Evolutionary conservation across 2,329 filamentous ascomycete genomes (phyloP).

Genomic region (Fusarium albosuccineum): DNA sequence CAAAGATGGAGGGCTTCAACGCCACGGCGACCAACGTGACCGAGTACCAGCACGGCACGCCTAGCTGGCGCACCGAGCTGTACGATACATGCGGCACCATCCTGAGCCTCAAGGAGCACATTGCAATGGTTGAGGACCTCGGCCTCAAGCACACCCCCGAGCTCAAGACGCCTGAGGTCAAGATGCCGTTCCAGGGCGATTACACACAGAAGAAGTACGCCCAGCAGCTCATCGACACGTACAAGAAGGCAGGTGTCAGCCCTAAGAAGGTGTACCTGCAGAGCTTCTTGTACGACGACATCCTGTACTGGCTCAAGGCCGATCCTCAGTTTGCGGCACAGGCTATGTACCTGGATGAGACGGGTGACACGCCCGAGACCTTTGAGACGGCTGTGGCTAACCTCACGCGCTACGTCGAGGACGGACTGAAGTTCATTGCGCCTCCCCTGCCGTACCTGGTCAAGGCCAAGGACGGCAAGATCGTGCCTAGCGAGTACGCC

Average conservation of each 20-base stretch:
- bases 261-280: slow-evolving; percentile 71
- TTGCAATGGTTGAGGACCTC: slow-evolving; percentile 68
- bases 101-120: slow-evolving; percentile 72
- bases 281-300: slow-evolving; percentile 73
- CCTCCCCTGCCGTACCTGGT: slow-evolving; percentile 75
- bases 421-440: slow-evolving; percentile 72
- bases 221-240: slow-evolving; percentile 74
- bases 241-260: slow-evolving; percentile 65
- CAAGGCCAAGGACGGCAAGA: slow-evolving; percentile 62
- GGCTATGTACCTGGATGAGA: slow-evolving; percentile 75
- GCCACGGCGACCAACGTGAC: slow-evolving; percentile 67
- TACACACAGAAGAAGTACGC: slow-evolving; percentile 76
- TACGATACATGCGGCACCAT: slow-evolving; percentile 75
- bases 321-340: slow-evolving; percentile 72
- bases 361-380: slow-evolving; percentile 65
- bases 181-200: slow-evolving; percentile 74
- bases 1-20: slow-evolving; percentile 77
- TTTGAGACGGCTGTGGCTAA: slow-evolving; percentile 68
- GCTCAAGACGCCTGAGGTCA: slow-evolving; percentile 75
- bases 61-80: slow-evolving; percentile 73
- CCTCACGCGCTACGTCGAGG: slow-evolving; percentile 66
- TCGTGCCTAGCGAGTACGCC: slow-evolving; percentile 75
- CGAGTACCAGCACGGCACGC: slow-evolving; percentile 70
- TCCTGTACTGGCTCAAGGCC: slow-evolving; percentile 75
- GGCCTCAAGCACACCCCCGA: slow-evolving; percentile 75